Evolutionary conservation across 2,329 filamentous ascomycete genomes (phyloP).

Genomic region (Cladophialophora yegresii): DNA sequence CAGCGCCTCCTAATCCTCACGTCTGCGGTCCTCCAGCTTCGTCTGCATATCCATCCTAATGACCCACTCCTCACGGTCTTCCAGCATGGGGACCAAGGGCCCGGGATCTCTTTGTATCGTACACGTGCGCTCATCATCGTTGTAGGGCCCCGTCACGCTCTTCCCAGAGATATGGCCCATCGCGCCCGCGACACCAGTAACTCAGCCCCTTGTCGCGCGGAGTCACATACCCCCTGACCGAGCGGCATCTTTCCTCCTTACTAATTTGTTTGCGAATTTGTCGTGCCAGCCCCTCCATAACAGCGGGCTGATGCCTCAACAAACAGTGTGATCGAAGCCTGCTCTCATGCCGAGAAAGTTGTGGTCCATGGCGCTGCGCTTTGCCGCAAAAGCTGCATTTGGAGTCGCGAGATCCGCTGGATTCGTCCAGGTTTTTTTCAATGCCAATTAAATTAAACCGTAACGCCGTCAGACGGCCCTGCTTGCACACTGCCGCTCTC

Average conservation of each 20-base stretch:
- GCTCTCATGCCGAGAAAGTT: neutral
- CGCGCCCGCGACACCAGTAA: conserved; percentile 52
- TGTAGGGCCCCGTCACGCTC: conserved; percentile 21
- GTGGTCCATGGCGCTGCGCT: neutral
- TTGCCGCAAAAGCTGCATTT: neutral
- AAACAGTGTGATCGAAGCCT: neutral
- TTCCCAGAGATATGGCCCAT: conserved; percentile 40
- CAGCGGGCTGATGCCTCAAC: neutral
- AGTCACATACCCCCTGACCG: conserved; percentile 54
- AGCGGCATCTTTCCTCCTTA: conserved; percentile 34
- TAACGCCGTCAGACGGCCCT: neutral
- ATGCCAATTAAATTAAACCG: too few species aligned
- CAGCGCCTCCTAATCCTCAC: conserved; percentile 41
- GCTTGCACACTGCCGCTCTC: neutral
- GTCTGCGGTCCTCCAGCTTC: conserved; percentile 39
- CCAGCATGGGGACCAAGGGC: conserved; percentile 44
- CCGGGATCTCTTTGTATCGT: conserved; percentile 43
- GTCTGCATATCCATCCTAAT: conserved; percentile 43
- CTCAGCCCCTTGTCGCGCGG: conserved; percentile 48
- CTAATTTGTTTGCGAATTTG: too few species aligned
- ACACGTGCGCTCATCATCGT: conserved; percentile 38
- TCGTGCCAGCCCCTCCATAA: neutral
- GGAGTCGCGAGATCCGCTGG: neutral
- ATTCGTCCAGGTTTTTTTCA: neutral
- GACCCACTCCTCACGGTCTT: conserved; percentile 41